Conservation (phyloP, 495 filamentous ascomycete species). For the Daldinia grandis region DNA sequence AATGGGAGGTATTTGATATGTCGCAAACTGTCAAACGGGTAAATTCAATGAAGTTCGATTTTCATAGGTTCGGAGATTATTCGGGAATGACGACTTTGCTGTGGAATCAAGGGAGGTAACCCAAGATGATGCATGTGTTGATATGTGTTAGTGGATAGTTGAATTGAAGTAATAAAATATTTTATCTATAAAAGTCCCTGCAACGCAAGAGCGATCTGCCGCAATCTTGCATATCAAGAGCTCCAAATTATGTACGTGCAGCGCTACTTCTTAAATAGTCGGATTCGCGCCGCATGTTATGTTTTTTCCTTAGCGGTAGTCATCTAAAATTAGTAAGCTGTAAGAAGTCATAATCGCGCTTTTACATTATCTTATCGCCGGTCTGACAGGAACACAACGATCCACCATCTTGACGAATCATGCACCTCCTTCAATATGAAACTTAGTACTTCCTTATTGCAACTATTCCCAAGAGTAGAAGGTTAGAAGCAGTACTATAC, state of each 20-base stretch:
- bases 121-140: too few relatives aligned
- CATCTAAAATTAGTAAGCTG: constrained; percentile 7
- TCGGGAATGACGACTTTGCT: constrained; percentile 17
- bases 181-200: not conserved
- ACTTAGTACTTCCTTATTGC: not conserved
- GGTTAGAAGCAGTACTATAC: too few relatives aligned
- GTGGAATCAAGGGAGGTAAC: not conserved
- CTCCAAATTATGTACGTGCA: constrained; percentile 1
- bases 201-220: not conserved
- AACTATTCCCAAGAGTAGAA: not conserved
- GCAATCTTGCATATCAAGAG: not conserved
- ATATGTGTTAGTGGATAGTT: not conserved
- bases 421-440: too few relatives aligned
- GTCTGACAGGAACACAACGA: not conserved
- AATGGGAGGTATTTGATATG: constrained; percentile 12
- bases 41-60: constrained; percentile 9
- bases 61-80: constrained; percentile 18
- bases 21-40: constrained; percentile 3
- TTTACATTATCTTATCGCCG: not conserved
- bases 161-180: not conserved
- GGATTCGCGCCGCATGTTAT: not conserved
- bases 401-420: not conserved
- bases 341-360: not conserved
- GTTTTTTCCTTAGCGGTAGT: not conserved
- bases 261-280: not conserved